Evolutionary conservation across 441 rosid species (phyloP), one percentile per base, ranked within the genome.

Genomic region (Populus hybrid): DNA sequence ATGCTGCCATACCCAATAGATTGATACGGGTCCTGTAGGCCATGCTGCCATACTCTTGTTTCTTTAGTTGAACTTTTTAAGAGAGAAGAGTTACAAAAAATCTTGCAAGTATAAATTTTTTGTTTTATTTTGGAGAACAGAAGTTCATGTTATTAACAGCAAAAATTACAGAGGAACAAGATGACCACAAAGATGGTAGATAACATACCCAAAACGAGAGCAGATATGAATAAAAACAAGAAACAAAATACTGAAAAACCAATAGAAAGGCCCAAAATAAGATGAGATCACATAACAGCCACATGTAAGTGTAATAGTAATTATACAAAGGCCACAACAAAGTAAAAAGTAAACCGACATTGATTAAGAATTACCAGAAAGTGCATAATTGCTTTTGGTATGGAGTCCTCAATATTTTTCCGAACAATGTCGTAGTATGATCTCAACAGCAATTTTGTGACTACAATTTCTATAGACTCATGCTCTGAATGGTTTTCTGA

Each of bases 381-480:
- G 82, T 92, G 99, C 94, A 96, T 96, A 79, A 96, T 90, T 72
- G 98, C 96, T 88, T 96, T 96, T 8, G 99, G 98, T 38, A 94
- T 81, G 28, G 84, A 83, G 79, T 96, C 98, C 85, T 94, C 98
- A 3, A 92, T 82, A 84, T 94, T 94, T 91, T 91, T 96, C 83
- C 99, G 84, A 35, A 91, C 98, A 84, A 95, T 94, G 84, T 95
- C 94, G 35, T 94, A 95, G 83, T 94, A 95, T 12, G 99, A 96
- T 84, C 87, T 87, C 83, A 96, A 85, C 36, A 94, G 89, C 78
- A 90, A 82, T 82, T 92, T 96, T 19, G 94, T 96, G 70, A 92
- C 85, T 21, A 85, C 81, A 83, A 94, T 92, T 85, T 96, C 98
- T 80, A 92, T 73, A 76, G 88, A 46, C 82, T 94, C 99, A 71